Evolutionary conservation across 495 filamentous ascomycete species (phyloP).

Genomic region (Bacidia rubella): DNA sequence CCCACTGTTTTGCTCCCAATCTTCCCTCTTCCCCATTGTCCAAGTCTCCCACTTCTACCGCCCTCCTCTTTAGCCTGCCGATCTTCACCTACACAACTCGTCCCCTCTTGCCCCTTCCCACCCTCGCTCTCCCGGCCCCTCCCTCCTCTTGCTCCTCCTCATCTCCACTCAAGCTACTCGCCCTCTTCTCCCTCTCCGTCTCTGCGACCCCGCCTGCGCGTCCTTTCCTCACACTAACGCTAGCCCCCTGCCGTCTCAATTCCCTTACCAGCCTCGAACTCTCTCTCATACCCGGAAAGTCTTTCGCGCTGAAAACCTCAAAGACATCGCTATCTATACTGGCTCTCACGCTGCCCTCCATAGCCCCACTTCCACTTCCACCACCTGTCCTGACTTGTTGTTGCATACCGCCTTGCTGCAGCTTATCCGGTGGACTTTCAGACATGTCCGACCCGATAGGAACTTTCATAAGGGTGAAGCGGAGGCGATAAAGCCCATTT

Average conservation of each 20-base stretch:
- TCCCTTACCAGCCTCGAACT: slow-evolving; percentile 19
- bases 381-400: too few relatives aligned
- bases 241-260: slow-evolving; percentile 18
- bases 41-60: too few relatives aligned
- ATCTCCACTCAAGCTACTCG: not conserved
- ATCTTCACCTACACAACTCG: not conserved
- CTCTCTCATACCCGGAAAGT: slow-evolving; percentile 83
- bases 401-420: too few relatives aligned
- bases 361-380: not conserved
- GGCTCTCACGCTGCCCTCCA: slow-evolving; percentile 9
- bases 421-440: too few relatives aligned
- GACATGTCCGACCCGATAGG: slow-evolving; percentile 32
- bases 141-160: not conserved
- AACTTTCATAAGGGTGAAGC: slow-evolving; percentile 77
- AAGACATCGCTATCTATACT: slow-evolving; percentile 34
- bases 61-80: too few relatives aligned
- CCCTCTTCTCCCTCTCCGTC: not conserved
- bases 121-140: not conserved
- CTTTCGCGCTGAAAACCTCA: slow-evolving; percentile 87
- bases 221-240: slow-evolving; percentile 20
- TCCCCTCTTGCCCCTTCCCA: not conserved
- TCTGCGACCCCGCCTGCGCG: slow-evolving; percentile 6
- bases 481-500: slow-evolving; percentile 66
- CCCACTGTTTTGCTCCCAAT: too few relatives aligned
- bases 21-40: too few relatives aligned